Conservation (phyloP, 345 rosid genomes). For the Salix udensis region DNA sequence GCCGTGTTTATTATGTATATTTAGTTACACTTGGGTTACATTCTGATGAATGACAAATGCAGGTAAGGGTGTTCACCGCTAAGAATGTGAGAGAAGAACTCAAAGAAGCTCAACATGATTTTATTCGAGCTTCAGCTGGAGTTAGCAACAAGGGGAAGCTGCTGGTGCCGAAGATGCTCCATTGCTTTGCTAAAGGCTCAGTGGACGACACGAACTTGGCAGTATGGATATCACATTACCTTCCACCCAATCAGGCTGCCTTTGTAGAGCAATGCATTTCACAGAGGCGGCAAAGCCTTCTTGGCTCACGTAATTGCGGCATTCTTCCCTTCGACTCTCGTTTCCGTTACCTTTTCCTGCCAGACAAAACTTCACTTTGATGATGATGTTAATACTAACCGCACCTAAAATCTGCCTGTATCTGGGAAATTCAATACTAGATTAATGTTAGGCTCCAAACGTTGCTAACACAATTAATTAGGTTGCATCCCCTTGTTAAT, state of each 20-base stretch:
- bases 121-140: slow-evolving; percentile 72
- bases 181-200: slow-evolving; percentile 62
- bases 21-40: background rate
- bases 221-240: slow-evolving; percentile 80
- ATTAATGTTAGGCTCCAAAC: background rate
- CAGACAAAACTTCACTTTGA: slow-evolving; percentile 26
- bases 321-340: slow-evolving; percentile 71
- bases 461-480: no score
- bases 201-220: slow-evolving; percentile 71
- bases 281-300: slow-evolving; percentile 60
- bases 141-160: slow-evolving; percentile 81
- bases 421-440: background rate
- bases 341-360: slow-evolving; percentile 77
- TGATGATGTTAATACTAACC: slow-evolving; percentile 17
- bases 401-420: no score
- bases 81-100: slow-evolving; percentile 67
- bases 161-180: slow-evolving; percentile 77
- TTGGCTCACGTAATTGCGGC: slow-evolving; percentile 69
- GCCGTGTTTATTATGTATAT: no score
- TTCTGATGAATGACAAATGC: slow-evolving; percentile 19
- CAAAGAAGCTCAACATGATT: slow-evolving; percentile 74
- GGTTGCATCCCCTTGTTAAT: no score
- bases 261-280: slow-evolving; percentile 82
- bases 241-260: slow-evolving; percentile 65
- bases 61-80: slow-evolving; percentile 76